Evolutionary conservation across 306 rosid species (phyloP), one percentile per base, ranked within the genome.

Genomic region (Cicer yamashitae): DNA sequence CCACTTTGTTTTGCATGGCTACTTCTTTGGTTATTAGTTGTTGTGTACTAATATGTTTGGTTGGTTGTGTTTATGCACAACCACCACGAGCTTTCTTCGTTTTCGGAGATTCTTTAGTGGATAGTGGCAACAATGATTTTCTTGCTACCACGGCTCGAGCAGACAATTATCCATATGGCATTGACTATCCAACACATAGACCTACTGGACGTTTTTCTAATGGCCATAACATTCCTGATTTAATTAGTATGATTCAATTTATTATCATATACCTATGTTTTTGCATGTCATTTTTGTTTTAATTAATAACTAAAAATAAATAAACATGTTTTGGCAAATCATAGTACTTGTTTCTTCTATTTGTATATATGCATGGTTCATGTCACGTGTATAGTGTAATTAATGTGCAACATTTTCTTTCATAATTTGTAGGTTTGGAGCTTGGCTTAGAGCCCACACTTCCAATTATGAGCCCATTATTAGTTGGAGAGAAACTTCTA

Each of bases 151-250:
- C 89, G 0, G 98, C 98, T 1, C 82, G 98, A 2, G 98, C 98
- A 0, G 98, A 94, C 4, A 15, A 89, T 60, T 86, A 82, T 0
- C 98, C 98, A 6, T 94, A 94, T 44, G 98, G 98, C 79, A 71
- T 94, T 41, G 98, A 94, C 79, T 90, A 65, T 39, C 91, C 98
- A 3, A 82, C 88, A 4, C 85, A 84, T 15, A 82, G 84, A 9
- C 88, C 98, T 61, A 94, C 94, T 0, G 98, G 96, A 30, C 96
- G 98, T 59, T 94, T 94, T 85, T 94, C 98, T 10, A 94, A 94
- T 61, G 98, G 98, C 92, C 76, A 72, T 1, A 94, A 87, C 83
- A 94, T 94, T 56, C 97, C 97, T 34, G 98, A 94, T 77, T 48
- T 84, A n/a, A 87, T 92, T 78, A 78, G 97, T 91, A 81, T 13